Evolutionary conservation across 495 filamentous ascomycete species (phyloP), one percentile per base, ranked within the genome.

Genomic region (Aspergillus steynii): DNA sequence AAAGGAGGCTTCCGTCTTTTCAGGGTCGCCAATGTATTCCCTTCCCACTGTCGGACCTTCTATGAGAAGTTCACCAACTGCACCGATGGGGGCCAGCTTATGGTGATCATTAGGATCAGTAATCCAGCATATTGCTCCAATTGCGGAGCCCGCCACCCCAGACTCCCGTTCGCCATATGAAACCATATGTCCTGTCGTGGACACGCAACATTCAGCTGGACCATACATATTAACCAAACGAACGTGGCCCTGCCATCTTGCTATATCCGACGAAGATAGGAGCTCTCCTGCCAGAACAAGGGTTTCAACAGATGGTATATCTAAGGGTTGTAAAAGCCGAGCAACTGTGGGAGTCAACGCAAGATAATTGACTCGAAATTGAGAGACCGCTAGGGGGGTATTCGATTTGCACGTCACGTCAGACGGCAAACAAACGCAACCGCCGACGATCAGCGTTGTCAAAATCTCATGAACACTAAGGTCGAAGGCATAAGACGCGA

Each of bases 21-120:
- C 59, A 1, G 50, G 42, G 29, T 76, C 68, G 34, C 70, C 65
- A 6, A 78, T 60, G 57, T 80, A 81, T 3, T 71, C 73, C 50
- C 63, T 50, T 26, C 66, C 74, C 20, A 81, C 61, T 6, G 69
- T 65, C 20, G 72, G 70, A 1, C 78, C 76, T 56, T 78, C 70
- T 20, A 81, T 58, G 12, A 74, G 59, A 5, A 81, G 58, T 58
- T 80, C 78, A 4, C 78, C 78, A 15, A 73, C 61, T 9, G 61
- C 65, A 12, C 78, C 78, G 15, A 80, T 61, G 15, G 76, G 71
- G 20, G 61, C 60, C 7, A 75, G 66, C 2, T 29, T 27, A 12
- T 58, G 61, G 7, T 71, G 50, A 26, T 69, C 51, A 4, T 69
- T 52, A 27, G 68, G 64, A 37, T 79, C 67, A 27, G 68, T 62